Evolutionary conservation across 495 filamentous ascomycete genomes (phyloP), one percentile per base, ranked within the genome.

Genomic region (Tetracladium marchalianum): DNA sequence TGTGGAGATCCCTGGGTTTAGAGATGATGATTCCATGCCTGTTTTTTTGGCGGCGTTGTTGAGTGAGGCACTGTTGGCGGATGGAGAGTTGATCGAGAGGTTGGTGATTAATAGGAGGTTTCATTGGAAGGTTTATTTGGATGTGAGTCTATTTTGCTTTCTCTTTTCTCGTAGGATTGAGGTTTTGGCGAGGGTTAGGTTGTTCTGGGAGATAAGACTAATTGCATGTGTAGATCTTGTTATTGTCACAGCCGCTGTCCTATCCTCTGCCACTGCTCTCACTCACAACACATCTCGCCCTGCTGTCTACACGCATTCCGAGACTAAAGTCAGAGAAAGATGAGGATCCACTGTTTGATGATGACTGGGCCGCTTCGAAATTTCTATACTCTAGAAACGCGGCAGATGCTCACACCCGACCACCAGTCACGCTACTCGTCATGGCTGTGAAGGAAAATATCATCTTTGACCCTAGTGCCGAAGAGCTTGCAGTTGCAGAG

Each of bases 311-410:
- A 6, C 82, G 84, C 46, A 77, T 97, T 2, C 92, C 92, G 13
- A 75, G 80, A 27, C 68, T 93, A 17, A 84, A 85, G 59, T 93
- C 87, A 17, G 80, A 88, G 57, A 72, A 72, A 44, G 89, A 94
- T 60, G 92, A 99, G 66, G 93, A 99, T 57, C 93, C 93, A 1
- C 80, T 95, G 56, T 97, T 99, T 70, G 83, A 95, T 70, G 93
- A 99, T 67, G 92, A 99, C 65, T 99, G 93, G 93, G 84, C 80
- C 32, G 84, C 80, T 31, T 77, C 88, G 1, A 63, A 77, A 34
- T 77, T 80, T 41, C 70, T 99, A 16, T 99, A 90, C 67, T 78
- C 84, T 1, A 69, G 74, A 33, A 45, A 60, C 27, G 40, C 46
- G 17, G 6, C 19, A 19, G 19, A 27, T 22, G 16, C 53, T 24